A percentile compares a stretch with the other conserved stretches of the same genome.
Evolutionary conservation across 2,329 filamentous ascomycete species (phyloP).

Genomic region (Neofusicoccum cordaticola): DNA sequence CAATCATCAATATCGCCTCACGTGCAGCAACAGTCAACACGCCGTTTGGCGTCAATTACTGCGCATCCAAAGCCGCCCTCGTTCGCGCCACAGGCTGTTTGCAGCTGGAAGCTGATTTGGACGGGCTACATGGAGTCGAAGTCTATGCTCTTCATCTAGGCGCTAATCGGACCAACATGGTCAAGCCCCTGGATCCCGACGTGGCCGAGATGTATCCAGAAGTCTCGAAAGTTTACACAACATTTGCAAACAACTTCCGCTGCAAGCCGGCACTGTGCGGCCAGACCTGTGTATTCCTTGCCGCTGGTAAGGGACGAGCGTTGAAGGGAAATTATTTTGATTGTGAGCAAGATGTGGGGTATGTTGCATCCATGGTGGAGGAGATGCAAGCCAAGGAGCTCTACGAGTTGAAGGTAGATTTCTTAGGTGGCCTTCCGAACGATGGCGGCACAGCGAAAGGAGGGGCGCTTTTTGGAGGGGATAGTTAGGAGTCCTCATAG

Average conservation of each 20-base stretch:
- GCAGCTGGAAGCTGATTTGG: not conserved
- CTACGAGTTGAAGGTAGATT: not conserved
- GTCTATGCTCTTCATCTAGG: not conserved
- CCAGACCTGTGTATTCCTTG: constrained; percentile 31
- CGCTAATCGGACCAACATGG: not conserved
- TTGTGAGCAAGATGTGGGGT: not conserved
- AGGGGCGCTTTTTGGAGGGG: not conserved
- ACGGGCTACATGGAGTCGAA: not conserved
- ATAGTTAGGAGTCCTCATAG: not conserved
- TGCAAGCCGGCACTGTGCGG: constrained; percentile 26
- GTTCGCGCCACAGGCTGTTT: not conserved
- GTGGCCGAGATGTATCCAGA: not conserved
- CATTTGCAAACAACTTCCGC: not conserved
- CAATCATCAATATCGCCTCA: not conserved
- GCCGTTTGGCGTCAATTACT: not conserved
- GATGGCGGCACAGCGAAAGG: not conserved
- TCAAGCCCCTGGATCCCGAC: not conserved
- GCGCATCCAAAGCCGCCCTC: not conserved
- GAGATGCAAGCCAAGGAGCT: not conserved
- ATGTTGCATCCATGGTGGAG: not conserved
- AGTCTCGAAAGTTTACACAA: not conserved
- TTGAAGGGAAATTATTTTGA: constrained; percentile 28
- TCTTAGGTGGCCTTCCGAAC: not conserved
- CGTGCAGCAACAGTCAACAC: not conserved
- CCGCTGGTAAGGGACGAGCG: constrained; percentile 28